Evolutionary conservation across 768 basidiomycete genomes (phyloP).

Genomic region (Pholiota microspora): DNA sequence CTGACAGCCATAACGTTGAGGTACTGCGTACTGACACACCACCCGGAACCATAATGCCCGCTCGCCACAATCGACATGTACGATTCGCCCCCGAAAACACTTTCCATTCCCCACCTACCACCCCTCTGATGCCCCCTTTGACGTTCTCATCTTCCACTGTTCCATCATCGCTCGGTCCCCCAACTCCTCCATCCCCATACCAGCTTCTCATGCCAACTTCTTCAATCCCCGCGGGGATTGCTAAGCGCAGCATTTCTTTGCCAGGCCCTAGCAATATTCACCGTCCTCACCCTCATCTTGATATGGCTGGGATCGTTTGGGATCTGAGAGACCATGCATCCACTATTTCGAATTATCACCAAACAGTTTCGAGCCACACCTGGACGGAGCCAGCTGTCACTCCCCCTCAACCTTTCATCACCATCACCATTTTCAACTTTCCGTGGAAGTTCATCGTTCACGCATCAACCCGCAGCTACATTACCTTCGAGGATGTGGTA

Average conservation of each 20-base stretch:
- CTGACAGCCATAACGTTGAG: neutral
- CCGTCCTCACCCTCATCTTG: slow-evolving; percentile 27
- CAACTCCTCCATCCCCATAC: slow-evolving; percentile 13
- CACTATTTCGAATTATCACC: slow-evolving; percentile 21
- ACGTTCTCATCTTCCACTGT: slow-evolving; percentile 12
- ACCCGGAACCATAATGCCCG: slow-evolving; percentile 7
- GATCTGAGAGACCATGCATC: slow-evolving; percentile 29
- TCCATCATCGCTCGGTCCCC: slow-evolving; percentile 11
- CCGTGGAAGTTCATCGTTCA: slow-evolving; percentile 36
- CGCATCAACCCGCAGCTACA: slow-evolving; percentile 24
- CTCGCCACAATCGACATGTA: slow-evolving; percentile 16
- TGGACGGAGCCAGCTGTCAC: slow-evolving; percentile 32
- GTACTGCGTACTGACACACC: too few relatives aligned
- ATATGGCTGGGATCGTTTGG: slow-evolving; percentile 24
- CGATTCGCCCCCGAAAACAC: slow-evolving; percentile 24
- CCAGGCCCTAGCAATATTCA: slow-evolving; percentile 7
- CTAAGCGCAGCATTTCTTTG: neutral
- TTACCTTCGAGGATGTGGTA: slow-evolving; percentile 37
- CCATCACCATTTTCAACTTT: slow-evolving; percentile 26
- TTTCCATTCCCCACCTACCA: slow-evolving; percentile 18
- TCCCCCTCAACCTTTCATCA: slow-evolving; percentile 28
- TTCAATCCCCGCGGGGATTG: neutral
- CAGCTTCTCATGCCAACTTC: slow-evolving; percentile 6
- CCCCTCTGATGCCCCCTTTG: slow-evolving; percentile 7
- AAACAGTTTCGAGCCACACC: slow-evolving; percentile 20